These are phyloP conservation scores for Ramaria rubella DNA, from an alignment of 768 basidiomycete species.

Conservation along the genomic window DNA sequence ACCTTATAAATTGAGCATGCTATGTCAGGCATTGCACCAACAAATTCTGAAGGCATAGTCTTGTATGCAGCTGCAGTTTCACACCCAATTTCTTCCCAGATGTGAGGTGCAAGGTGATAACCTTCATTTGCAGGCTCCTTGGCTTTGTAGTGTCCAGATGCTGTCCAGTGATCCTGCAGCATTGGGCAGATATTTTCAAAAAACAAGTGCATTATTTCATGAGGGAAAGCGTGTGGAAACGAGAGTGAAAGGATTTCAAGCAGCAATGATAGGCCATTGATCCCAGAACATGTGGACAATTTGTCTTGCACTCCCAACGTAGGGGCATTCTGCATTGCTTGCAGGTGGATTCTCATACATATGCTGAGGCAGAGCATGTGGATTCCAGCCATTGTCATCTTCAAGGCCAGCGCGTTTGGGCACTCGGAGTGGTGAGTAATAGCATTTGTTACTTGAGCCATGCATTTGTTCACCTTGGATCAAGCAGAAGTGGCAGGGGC, in stretches of 20 bases:
- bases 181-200: background rate
- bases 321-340: background rate
- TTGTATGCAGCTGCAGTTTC: background rate
- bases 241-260: background rate
- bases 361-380: background rate
- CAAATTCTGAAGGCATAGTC: slow-evolving; percentile 16
- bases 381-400: background rate
- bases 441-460: background rate
- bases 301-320: background rate
- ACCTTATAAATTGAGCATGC: slow-evolving; percentile 6
- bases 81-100: background rate
- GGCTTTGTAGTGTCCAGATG: background rate
- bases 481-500: background rate
- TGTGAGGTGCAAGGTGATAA: background rate
- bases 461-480: background rate
- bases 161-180: background rate
- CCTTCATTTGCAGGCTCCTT: background rate
- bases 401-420: background rate
- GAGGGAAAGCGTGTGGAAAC: background rate
- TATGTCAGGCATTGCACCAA: background rate
- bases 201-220: background rate
- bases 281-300: background rate
- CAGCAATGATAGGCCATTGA: background rate
- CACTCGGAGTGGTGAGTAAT: background rate
- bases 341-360: background rate